A percentile compares a stretch with the other conserved stretches of the same genome.
Evolutionary conservation across 768 basidiomycete genomes (phyloP).

Genomic region (Hygrocybe coccinea): DNA sequence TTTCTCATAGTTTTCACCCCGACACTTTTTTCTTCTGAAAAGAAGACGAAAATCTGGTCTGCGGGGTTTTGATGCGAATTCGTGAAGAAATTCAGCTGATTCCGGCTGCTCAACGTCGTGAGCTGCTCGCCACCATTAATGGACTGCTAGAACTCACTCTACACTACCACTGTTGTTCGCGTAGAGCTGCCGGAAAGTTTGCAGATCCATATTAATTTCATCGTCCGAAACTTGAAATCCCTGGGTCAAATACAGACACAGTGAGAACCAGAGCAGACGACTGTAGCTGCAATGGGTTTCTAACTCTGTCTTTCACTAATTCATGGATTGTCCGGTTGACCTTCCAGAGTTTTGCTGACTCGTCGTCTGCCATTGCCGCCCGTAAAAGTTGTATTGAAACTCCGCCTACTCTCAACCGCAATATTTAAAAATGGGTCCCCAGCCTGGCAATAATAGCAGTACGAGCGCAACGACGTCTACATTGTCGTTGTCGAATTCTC

Average conservation of each 20-base stretch:
- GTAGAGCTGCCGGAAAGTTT: slow-evolving; percentile 68
- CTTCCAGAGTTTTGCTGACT: slow-evolving; percentile 88
- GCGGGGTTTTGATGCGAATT: slow-evolving; percentile 57
- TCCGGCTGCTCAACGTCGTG: slow-evolving; percentile 54
- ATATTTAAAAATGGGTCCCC: slow-evolving; percentile 43
- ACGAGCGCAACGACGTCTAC: slow-evolving; percentile 30
- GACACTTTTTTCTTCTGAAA: slow-evolving; percentile 92
- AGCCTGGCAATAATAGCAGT: slow-evolving; percentile 37
- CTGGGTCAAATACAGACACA: slow-evolving; percentile 39
- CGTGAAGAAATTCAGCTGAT: slow-evolving; percentile 86
- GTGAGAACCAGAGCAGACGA: slow-evolving; percentile 22
- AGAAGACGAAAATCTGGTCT: slow-evolving; percentile 90
- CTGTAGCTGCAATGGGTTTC: slow-evolving; percentile 18
- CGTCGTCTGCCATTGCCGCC: slow-evolving; percentile 75
- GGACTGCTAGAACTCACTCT: slow-evolving; percentile 63
- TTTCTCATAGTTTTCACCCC: slow-evolving; percentile 98
- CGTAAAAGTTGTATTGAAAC: slow-evolving; percentile 39
- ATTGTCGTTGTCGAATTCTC: slow-evolving; percentile 40
- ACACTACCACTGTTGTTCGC: slow-evolving; percentile 69
- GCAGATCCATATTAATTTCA: slow-evolving; percentile 85
- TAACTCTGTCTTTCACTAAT: slow-evolving; percentile 89
- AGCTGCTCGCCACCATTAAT: slow-evolving; percentile 6
- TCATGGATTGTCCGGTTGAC: slow-evolving; percentile 96
- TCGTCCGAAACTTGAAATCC: slow-evolving; percentile 92
- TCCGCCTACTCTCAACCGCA: slow-evolving; percentile 36